phyloP scores from a whole-genome alignment of 352 stramenopile species.

The Globisporangium heterothallicum region DNA sequence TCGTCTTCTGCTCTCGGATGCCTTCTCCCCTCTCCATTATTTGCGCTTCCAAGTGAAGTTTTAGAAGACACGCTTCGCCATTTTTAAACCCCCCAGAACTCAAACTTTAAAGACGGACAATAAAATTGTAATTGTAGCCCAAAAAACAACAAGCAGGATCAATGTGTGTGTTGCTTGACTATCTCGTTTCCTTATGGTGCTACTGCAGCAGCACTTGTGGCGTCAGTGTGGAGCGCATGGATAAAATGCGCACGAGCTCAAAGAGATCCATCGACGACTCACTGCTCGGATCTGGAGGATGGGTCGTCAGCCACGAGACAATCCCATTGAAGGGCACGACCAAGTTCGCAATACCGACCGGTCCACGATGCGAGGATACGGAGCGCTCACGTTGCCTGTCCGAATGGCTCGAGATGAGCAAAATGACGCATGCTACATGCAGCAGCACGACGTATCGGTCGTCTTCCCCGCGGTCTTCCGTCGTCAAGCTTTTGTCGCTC shows the following conservation, averaged over 20 bases:
- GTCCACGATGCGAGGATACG: no score
- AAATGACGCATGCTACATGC: slow-evolving; percentile 59
- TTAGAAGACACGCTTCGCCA: no score
- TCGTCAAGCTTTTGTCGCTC: slow-evolving; percentile 33
- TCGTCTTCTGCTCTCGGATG: no score
- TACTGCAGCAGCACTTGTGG: slow-evolving; percentile 15
- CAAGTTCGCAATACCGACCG: slow-evolving; percentile 26
- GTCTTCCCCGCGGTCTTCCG: slow-evolving; percentile 59
- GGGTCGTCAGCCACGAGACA: slow-evolving; percentile 45
- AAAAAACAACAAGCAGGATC: slow-evolving; percentile 2
- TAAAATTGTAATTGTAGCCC: slow-evolving; percentile 22
- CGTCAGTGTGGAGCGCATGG: slow-evolving; percentile 44
- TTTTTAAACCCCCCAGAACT: not conserved
- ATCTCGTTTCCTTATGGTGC: not conserved
- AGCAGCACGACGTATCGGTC: slow-evolving; percentile 78
- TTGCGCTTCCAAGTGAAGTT: no score
- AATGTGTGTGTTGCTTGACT: no score
- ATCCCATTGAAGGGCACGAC: slow-evolving; percentile 51
- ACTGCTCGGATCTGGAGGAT: slow-evolving; percentile 46
- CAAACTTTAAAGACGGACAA: slow-evolving; percentile 6
- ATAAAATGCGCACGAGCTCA: slow-evolving; percentile 61
- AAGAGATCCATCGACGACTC: slow-evolving; percentile 63
- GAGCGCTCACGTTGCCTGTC: no score
- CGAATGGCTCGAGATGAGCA: slow-evolving; percentile 62
- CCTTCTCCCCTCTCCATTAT: no score